phyloP scores from a whole-genome alignment of 148 eudicot genomes.

The Rhododendron simsii region DNA sequence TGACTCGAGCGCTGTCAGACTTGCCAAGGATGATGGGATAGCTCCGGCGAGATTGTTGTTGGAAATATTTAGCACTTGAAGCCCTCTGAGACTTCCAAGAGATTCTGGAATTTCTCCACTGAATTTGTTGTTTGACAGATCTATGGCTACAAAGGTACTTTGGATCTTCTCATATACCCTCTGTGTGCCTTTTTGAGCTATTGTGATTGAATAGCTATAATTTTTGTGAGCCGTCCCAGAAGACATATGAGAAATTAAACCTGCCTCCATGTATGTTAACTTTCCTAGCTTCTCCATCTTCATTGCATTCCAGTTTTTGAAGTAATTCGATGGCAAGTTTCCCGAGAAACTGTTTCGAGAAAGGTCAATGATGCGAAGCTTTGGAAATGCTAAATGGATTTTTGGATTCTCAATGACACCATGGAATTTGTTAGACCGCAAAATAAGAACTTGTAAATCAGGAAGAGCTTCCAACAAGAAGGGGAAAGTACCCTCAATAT shows the following conservation, averaged over 20 bases:
- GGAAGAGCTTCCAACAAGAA: not conserved
- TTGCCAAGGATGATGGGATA: slow-evolving; percentile 29
- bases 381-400: slow-evolving; percentile 1
- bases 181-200: slow-evolving; percentile 31
- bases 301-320: slow-evolving; percentile 10
- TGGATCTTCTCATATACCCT: slow-evolving; percentile 4
- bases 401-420: slow-evolving; percentile 12
- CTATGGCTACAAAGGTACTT: slow-evolving; percentile 20
- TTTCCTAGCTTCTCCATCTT: too few relatives aligned
- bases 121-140: slow-evolving; percentile 41
- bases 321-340: slow-evolving; percentile 12
- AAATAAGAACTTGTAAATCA: not conserved
- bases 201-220: slow-evolving; percentile 20
- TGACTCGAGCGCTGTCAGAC: slow-evolving; percentile 24
- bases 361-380: slow-evolving; percentile 33
- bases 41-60: slow-evolving; percentile 26
- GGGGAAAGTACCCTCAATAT: slow-evolving; percentile 33
- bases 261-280: too few relatives aligned
- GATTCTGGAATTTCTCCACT: slow-evolving; percentile 25
- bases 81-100: slow-evolving; percentile 28
- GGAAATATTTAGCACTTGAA: slow-evolving; percentile 39
- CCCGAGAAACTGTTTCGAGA: slow-evolving; percentile 32
- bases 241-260: too few relatives aligned
- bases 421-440: slow-evolving; percentile 29
- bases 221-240: too few relatives aligned